Evolutionary conservation across 2,329 filamentous ascomycete species (phyloP).

Genomic region (Fonsecaea erecta): DNA sequence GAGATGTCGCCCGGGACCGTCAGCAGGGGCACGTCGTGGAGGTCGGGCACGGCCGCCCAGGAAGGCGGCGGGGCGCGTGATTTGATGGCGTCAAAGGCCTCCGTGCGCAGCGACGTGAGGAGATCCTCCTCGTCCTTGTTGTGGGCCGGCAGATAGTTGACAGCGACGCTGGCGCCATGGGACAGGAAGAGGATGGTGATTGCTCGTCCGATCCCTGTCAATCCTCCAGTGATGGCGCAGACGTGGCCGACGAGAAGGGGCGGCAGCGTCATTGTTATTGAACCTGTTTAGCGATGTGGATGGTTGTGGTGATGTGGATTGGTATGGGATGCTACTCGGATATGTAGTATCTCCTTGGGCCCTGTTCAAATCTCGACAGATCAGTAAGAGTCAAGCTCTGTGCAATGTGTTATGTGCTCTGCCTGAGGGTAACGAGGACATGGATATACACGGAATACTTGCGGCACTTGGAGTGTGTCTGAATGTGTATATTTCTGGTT

Average conservation of each 20-base stretch:
- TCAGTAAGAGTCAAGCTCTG: no score
- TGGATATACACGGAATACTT: no score
- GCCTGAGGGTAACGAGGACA: no score
- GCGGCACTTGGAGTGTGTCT: no score
- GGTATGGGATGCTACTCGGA: background rate
- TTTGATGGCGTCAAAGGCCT: slow-evolving; percentile 38
- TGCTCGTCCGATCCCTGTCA: slow-evolving; percentile 83
- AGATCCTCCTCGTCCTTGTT: slow-evolving; percentile 38
- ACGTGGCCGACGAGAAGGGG: slow-evolving; percentile 63
- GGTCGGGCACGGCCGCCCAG: slow-evolving; percentile 11
- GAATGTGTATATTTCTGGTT: no score
- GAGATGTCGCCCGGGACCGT: slow-evolving; percentile 78
- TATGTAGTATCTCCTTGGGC: no score
- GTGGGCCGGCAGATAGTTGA: slow-evolving; percentile 41
- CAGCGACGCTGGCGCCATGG: slow-evolving; percentile 41
- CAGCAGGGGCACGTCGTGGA: slow-evolving; percentile 47
- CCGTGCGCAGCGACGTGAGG: slow-evolving; percentile 30
- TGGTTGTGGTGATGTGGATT: background rate
- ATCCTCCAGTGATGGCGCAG: slow-evolving; percentile 84
- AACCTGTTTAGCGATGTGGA: background rate
- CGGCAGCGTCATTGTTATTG: slow-evolving; percentile 34
- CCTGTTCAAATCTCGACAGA: no score
- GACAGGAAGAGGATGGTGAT: slow-evolving; percentile 75
- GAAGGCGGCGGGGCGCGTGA: slow-evolving; percentile 14
- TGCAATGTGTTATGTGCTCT: no score